Percentiles rank a stretch among this genome's conserved stretches.
These are phyloP conservation scores for Pseudogymnoascus sp. DNA, from an alignment of 2,329 filamentous ascomycete species.

Conservation along the genomic window DNA sequence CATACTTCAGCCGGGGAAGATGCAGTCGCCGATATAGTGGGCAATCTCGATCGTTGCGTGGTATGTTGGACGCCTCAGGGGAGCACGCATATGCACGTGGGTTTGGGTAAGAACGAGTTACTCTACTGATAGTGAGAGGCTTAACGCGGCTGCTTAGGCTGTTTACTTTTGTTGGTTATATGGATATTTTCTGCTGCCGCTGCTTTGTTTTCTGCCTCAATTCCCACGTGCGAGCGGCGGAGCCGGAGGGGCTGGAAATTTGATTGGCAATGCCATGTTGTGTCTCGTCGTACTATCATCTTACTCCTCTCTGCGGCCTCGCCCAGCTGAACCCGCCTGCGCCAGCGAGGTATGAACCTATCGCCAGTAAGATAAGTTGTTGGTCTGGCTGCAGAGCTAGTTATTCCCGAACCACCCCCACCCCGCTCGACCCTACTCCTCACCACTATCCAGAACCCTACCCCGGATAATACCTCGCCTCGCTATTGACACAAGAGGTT, in stretches of 20 bases:
- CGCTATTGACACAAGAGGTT: slow-evolving; percentile 1
- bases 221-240: not conserved
- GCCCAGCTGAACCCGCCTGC: not conserved
- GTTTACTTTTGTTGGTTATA: not conserved
- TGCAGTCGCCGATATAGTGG: not conserved
- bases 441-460: not conserved
- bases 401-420: not conserved
- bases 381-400: not conserved
- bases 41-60: not conserved
- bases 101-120: not conserved
- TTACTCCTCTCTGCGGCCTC: not conserved
- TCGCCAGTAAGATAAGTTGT: not conserved
- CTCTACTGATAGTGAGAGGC: not conserved
- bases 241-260: not conserved
- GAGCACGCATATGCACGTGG: not conserved
- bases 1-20: not conserved
- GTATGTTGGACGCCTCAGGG: not conserved
- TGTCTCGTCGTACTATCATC: not conserved
- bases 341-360: not conserved
- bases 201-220: not conserved
- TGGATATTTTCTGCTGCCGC: not conserved
- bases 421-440: not conserved
- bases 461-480: not conserved
- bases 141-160: not conserved
- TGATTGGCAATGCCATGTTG: not conserved